Percentiles rank a stretch among this genome's conserved stretches.
These are phyloP conservation scores for Colletotrichum cuscutae DNA, from an alignment of 2,329 filamentous ascomycete species.

Conservation along the genomic window DNA sequence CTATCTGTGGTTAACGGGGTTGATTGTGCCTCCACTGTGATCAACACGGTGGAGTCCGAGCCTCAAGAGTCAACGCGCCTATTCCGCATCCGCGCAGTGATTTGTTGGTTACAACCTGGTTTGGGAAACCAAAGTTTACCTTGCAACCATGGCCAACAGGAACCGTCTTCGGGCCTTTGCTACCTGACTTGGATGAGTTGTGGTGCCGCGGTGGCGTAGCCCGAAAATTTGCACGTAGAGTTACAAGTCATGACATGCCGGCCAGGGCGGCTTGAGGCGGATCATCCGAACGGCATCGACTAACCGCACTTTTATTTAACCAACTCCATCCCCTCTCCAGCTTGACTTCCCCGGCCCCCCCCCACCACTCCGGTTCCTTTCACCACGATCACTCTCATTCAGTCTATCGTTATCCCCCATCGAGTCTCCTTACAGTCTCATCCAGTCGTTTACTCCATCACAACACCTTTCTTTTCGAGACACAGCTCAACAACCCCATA, in stretches of 20 bases:
- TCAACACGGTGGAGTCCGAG: slow-evolving; percentile 6
- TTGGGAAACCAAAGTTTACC: neutral
- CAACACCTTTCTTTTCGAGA: neutral
- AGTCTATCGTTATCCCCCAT: neutral
- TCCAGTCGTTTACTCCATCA: slow-evolving; percentile 6
- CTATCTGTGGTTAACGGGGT: neutral
- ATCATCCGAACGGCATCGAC: neutral
- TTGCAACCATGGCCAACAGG: neutral
- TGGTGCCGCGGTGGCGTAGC: neutral
- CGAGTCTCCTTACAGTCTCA: slow-evolving; percentile 5
- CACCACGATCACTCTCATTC: slow-evolving; percentile 3
- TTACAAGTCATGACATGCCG: neutral
- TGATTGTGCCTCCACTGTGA: neutral
- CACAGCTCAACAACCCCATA: neutral
- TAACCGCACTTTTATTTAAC: slow-evolving; percentile 12
- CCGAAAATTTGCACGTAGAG: neutral
- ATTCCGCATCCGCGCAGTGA: neutral
- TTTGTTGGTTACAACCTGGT: neutral
- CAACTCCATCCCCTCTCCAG: neutral
- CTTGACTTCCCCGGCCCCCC: neutral
- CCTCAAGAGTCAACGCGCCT: neutral
- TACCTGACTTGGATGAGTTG: neutral
- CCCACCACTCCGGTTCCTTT: neutral
- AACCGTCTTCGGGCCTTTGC: neutral
- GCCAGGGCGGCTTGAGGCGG: neutral